phyloP scores from a whole-genome alignment of 1,284 basidiomycete genomes.

The Veloboletus limbatus region DNA sequence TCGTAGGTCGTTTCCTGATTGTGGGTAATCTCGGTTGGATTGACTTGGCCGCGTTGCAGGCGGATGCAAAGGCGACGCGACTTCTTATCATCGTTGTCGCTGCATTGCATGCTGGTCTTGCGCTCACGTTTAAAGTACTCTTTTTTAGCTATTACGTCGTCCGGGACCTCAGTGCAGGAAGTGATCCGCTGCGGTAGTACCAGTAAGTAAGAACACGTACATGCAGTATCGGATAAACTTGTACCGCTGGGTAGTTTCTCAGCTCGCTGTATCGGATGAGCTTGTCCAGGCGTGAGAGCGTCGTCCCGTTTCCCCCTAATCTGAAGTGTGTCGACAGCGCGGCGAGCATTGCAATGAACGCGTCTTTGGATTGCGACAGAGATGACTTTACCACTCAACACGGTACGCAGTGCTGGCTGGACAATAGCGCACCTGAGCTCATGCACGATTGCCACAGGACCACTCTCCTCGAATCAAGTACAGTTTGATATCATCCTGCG shows the following conservation, averaged over 20 bases:
- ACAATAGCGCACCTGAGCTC: neutral
- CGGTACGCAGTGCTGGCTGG: slow-evolving; percentile 2
- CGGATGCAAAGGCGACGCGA: slow-evolving; percentile 80
- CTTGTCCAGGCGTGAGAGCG: neutral
- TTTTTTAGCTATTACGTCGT: slow-evolving; percentile 85
- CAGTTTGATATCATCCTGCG: slow-evolving; percentile 57
- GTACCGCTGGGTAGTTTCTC: too few species aligned
- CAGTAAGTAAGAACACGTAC: neutral
- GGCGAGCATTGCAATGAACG: too few species aligned
- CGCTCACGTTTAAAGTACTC: slow-evolving; percentile 79
- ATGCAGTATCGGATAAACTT: neutral
- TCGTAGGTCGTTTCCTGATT: slow-evolving; percentile 48
- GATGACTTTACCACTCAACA: neutral
- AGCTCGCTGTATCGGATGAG: neutral
- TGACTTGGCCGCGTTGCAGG: slow-evolving; percentile 40
- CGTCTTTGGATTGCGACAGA: slow-evolving; percentile 1
- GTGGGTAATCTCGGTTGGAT: neutral
- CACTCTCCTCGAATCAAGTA: slow-evolving; percentile 45
- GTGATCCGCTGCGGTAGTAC: slow-evolving; percentile 23
- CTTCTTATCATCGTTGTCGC: slow-evolving; percentile 74
- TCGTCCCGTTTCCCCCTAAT: neutral
- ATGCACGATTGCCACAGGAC: slow-evolving; percentile 12
- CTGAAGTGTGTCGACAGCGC: too few species aligned
- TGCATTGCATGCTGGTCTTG: slow-evolving; percentile 68
- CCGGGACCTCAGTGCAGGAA: slow-evolving; percentile 44